These are phyloP conservation scores for Beauveria bassiana DNA, from an alignment of 2,329 filamentous ascomycete species.

Conservation along the genomic window DNA sequence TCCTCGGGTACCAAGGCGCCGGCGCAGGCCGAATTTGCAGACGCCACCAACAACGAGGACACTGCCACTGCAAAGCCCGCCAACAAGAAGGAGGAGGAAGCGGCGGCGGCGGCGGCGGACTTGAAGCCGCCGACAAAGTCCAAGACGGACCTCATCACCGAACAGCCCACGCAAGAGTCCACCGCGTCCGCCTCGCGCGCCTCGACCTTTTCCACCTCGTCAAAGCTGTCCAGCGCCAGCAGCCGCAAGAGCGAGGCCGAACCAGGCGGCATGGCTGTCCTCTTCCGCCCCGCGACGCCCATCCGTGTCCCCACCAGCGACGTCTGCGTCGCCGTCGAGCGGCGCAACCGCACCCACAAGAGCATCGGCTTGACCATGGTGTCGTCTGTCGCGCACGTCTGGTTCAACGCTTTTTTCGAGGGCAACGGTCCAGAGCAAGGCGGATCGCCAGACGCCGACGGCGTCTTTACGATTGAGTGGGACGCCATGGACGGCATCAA, in stretches of 20 bases:
- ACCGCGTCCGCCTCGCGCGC: not conserved
- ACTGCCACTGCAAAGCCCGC: not conserved
- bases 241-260: conserved; percentile 32
- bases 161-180: not conserved
- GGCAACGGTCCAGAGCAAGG: conserved; percentile 63
- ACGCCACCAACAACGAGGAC: conserved; percentile 20
- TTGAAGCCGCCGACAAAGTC: not conserved
- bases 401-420: conserved; percentile 96
- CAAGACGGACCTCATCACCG: conserved; percentile 1
- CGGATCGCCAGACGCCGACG: conserved; percentile 60
- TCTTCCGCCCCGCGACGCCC: conserved; percentile 64
- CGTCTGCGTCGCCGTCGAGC: conserved; percentile 83
- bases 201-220: not conserved
- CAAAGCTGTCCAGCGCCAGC: not conserved
- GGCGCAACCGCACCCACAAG: conserved; percentile 70
- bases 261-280: conserved; percentile 61
- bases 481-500: conserved; percentile 87
- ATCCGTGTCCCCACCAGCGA: conserved; percentile 74
- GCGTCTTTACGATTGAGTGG: conserved; percentile 52
- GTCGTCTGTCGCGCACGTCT: conserved; percentile 86
- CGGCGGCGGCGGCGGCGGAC: not conserved
- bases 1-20: conserved; percentile 26
- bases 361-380: conserved; percentile 81
- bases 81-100: not conserved
- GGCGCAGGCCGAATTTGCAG: conserved; percentile 26